Evolutionary conservation across 2,329 filamentous ascomycete species (phyloP).

Genomic region (Ophiosphaerella korrae): DNA sequence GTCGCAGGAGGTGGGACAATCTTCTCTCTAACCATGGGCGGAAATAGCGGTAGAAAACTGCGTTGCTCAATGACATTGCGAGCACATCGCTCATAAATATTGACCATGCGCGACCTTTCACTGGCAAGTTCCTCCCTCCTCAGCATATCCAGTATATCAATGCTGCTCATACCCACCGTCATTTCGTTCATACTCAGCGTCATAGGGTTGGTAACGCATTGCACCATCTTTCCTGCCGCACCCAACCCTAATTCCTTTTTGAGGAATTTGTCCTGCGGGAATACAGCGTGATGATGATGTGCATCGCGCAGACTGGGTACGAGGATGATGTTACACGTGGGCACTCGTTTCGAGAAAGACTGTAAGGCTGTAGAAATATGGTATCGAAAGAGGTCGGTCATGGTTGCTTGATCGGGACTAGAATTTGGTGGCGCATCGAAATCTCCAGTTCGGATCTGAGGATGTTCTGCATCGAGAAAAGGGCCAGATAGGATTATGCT

Average conservation of each 20-base stretch:
- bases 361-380: constrained; percentile 76
- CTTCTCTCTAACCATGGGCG: constrained; percentile 71
- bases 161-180: constrained; percentile 77
- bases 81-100: constrained; percentile 72
- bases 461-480: constrained; percentile 91
- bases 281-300: constrained; percentile 82
- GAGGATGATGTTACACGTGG: constrained; percentile 80
- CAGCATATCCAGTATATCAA: constrained; percentile 84
- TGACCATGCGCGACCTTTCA: constrained; percentile 60
- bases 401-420: constrained; percentile 73
- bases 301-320: constrained; percentile 83
- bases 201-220: constrained; percentile 88
- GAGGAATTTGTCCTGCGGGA: constrained; percentile 76
- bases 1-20: constrained; percentile 55
- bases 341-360: constrained; percentile 71
- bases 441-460: constrained; percentile 70
- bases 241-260: constrained; percentile 76
- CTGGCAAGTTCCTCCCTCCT: constrained; percentile 72
- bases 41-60: constrained; percentile 89
- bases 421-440: constrained; percentile 50
- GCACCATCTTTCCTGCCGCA: constrained; percentile 63
- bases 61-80: constrained; percentile 85
- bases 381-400: constrained; percentile 82
- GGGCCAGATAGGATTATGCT: constrained; percentile 81
- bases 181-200: constrained; percentile 87